phyloP scores from a whole-genome alignment of 2,329 filamentous ascomycete genomes.

The Triangularia setosa region DNA sequence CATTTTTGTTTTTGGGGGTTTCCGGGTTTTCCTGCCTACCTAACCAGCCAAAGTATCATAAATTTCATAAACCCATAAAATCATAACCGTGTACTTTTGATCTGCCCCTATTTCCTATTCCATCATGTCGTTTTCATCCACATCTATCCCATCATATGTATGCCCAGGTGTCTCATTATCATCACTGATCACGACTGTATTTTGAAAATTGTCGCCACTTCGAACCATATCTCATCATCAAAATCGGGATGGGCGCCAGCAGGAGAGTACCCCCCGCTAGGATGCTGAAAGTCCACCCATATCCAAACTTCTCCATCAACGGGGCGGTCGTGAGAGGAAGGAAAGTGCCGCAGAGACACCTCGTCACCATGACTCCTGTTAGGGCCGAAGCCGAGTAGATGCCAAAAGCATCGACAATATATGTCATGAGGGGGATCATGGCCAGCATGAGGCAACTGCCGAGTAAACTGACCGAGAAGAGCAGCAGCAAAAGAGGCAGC shows the following conservation, averaged over 20 bases:
- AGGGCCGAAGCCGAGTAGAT: slow-evolving; percentile 54
- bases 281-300: slow-evolving; percentile 48
- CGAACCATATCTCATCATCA: slow-evolving; percentile 48
- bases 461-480: slow-evolving; percentile 42
- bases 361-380: slow-evolving; percentile 52
- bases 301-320: slow-evolving; percentile 45
- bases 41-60: neutral
- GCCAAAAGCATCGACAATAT: slow-evolving; percentile 55
- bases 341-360: slow-evolving; percentile 55
- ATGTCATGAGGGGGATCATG: slow-evolving; percentile 49
- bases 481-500: slow-evolving; percentile 40
- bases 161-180: neutral
- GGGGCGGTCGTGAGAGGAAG: slow-evolving; percentile 50
- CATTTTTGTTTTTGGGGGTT: neutral
- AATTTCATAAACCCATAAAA: neutral
- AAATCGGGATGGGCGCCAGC: slow-evolving; percentile 48
- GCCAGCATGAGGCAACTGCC: slow-evolving; percentile 44
- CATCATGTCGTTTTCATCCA: neutral
- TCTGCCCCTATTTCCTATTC: neutral
- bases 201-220: slow-evolving; percentile 48
- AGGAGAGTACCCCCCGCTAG: slow-evolving; percentile 40
- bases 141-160: neutral
- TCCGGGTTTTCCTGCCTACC: neutral
- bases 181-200: slow-evolving; percentile 41
- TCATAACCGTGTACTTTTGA: neutral